These are phyloP conservation scores for Yamadazyma diospyri DNA, from an alignment of 1,139 yeast genomes.

Conservation along the genomic window DNA sequence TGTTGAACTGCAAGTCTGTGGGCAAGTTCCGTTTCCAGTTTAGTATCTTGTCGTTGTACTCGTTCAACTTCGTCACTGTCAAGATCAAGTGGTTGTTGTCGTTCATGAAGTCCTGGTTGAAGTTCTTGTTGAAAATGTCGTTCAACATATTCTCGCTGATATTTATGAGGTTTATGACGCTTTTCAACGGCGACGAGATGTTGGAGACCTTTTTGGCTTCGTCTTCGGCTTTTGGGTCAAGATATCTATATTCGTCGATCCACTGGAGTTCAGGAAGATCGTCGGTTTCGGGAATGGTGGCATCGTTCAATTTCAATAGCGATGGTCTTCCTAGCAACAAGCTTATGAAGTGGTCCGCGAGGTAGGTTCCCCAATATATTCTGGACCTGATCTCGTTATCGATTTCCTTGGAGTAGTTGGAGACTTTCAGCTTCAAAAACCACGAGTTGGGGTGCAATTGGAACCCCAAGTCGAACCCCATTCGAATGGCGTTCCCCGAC, in stretches of 20 bases:
- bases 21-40: slow-evolving; percentile 50
- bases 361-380: slow-evolving; percentile 65
- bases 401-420: slow-evolving; percentile 21
- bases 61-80: slow-evolving; percentile 31
- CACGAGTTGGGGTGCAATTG: slow-evolving; percentile 62
- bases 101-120: slow-evolving; percentile 19
- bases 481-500: slow-evolving; percentile 58
- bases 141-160: slow-evolving; percentile 53
- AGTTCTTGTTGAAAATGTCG: slow-evolving; percentile 44
- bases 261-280: slow-evolving; percentile 59
- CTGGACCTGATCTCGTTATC: slow-evolving; percentile 57
- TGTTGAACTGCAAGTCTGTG: slow-evolving; percentile 48
- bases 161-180: slow-evolving; percentile 46
- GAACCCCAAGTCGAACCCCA: slow-evolving; percentile 64
- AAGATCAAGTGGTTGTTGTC: slow-evolving; percentile 19
- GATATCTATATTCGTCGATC: slow-evolving; percentile 47
- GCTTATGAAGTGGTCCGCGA: slow-evolving; percentile 63
- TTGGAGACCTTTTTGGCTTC: slow-evolving; percentile 27
- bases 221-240: slow-evolving; percentile 19
- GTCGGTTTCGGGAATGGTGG: slow-evolving; percentile 58
- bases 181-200: slow-evolving; percentile 46
- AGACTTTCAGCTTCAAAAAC: slow-evolving; percentile 29
- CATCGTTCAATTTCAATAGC: slow-evolving; percentile 51
- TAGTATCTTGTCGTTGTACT: slow-evolving; percentile 47
- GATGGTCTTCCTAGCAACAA: slow-evolving; percentile 59